A percentile compares a stretch with the other conserved stretches of the same genome.
Conservation (phyloP, 208 protist species). For the Trichomonas tenax region DNA sequence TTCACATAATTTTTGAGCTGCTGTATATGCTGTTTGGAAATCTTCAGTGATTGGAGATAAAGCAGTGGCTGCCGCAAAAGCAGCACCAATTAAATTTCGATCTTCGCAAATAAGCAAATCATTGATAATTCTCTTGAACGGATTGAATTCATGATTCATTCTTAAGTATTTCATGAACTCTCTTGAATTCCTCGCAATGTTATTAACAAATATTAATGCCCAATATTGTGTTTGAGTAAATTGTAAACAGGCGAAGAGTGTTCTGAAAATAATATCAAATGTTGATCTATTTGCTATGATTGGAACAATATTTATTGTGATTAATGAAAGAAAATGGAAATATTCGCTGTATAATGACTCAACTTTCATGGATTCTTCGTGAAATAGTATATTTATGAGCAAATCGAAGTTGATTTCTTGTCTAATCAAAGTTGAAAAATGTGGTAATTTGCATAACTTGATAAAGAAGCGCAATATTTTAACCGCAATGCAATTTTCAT, state of each 20-base stretch:
- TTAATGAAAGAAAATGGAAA: neutral
- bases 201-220: neutral
- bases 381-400: neutral
- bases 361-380: neutral
- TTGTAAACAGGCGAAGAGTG: neutral
- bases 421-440: neutral
- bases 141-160: neutral
- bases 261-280: neutral
- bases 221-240: neutral
- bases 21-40: neutral
- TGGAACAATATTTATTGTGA: neutral
- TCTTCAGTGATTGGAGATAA: neutral
- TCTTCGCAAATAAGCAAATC: neutral
- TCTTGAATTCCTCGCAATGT: neutral
- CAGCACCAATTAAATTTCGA: neutral
- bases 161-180: neutral
- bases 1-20: neutral
- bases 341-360: neutral
- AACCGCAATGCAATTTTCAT: neutral
- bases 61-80: neutral
- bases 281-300: neutral
- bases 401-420: neutral
- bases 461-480: neutral
- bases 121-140: neutral
- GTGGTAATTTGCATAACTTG: neutral